Percentiles rank a stretch among this genome's conserved stretches.
Conservation (phyloP, 78 protist genomes). For the Emiliania huxleyi region DNA sequence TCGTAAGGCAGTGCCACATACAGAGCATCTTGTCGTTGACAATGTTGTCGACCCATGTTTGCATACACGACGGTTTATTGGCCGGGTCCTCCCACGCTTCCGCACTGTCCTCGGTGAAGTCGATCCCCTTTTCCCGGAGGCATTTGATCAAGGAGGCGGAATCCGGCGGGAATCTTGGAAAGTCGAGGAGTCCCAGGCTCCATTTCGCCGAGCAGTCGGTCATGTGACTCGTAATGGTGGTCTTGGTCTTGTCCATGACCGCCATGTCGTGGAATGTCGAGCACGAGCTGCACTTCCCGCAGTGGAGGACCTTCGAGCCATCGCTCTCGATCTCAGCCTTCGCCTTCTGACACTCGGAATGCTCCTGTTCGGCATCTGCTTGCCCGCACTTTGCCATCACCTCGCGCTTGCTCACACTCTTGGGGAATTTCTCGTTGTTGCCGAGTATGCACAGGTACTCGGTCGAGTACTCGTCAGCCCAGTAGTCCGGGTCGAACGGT, state of each 20-base stretch:
- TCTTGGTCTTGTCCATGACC: neutral
- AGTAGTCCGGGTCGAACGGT: no score
- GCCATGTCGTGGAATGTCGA: no score
- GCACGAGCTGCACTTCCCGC: slow-evolving; percentile 5
- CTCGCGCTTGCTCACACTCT: neutral
- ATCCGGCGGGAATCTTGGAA: no score
- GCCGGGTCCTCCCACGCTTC: neutral
- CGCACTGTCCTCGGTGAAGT: neutral
- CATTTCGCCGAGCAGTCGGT: neutral
- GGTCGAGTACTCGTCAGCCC: neutral
- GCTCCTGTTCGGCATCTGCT: no score
- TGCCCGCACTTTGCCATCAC: no score
- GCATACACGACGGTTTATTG: neutral
- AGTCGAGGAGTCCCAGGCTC: neutral
- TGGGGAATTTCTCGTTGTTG: no score
- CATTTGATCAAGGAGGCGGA: neutral
- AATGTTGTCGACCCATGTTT: neutral
- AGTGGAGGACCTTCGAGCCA: neutral
- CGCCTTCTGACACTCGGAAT: no score
- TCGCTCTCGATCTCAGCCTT: neutral
- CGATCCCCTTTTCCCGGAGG: neutral
- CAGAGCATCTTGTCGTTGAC: neutral
- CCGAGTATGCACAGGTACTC: neutral
- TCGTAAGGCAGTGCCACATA: neutral
- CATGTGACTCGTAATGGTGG: neutral